Base-by-base conservation (phyloP, 1,139 yeast genomes). In the Schwanniomyces etchellsii region DNA sequence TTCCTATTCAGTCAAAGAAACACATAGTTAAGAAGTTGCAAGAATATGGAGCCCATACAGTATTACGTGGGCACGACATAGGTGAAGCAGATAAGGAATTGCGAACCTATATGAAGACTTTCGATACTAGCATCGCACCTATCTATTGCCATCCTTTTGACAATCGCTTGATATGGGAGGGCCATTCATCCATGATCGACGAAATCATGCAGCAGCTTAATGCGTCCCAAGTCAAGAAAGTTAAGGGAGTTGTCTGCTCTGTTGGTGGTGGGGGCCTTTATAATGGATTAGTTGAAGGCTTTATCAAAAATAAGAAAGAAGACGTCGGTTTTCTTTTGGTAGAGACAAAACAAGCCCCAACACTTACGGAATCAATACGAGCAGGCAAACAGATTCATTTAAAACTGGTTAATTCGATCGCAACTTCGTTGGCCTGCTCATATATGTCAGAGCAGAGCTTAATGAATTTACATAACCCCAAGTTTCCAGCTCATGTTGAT, bases 181-280 rank as follows among this genome's bases (percentile, higher is more conserved):
- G 71, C 9, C 70, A 64, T 37, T 45, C 61, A 2, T 34, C 48
- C n/a, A 38, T 64, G 13, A 39, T 64, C 3, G 64, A 56, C 26
- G 71, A 64, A 35, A 38, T 62, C 5, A 39, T 39, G 9, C 37
- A 43, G 5, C 57, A 54, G 28, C 34, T 52, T 6, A 30, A 47
- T 1, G 31, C 30, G 2, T 39, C 42, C 1, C 55, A 50, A 4
- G 24, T 30, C 7, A 7, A 27, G 3, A 48, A 51, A 9, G 41
- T 63, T 5, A 55, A 48, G 31, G 69, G 64, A 0, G 45, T 64
- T 5, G 66, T 60, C 4, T 63, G 69, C 37, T 60, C 67, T 15
- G 60, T 63, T 11, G 71, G 71, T 12, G 71, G 71, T 2, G 70
- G 70, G 2, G 69, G 69, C 1, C 47, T 64, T 16, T 63, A 63